Base-by-base conservation (phyloP, 352 stramenopile genomes). In the Phytopythium kandeliae region DNA sequence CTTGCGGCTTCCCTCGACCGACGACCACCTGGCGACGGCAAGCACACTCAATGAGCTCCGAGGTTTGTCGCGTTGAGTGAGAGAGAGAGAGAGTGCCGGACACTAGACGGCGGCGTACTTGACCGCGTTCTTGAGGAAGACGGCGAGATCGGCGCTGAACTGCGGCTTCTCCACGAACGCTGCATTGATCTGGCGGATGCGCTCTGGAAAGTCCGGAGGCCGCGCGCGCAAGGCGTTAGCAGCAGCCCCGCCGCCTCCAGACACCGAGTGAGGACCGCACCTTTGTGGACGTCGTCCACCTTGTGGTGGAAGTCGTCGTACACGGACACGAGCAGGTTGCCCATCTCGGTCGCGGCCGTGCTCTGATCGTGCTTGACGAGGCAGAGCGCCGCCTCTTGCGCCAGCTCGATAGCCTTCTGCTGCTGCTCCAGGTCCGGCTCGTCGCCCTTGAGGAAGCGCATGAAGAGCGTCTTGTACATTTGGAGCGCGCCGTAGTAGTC, bases 381-480 rank as follows among this genome's bases (percentile, higher is more conserved):
- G 44, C 68, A 69, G 10, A 91, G 67, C 49, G 84, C 53, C 11
- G 80, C 82, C 8, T 89, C 69, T 24, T 85, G 66, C 21, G 81
- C 76, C 55, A 93, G 60, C 13, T 80, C 69, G 28, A 75, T 66
- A 22, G 78, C 80, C 46, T 84, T 77, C 40, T 82, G 53, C 55
- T 90, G 84, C 54, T 85, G 71, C 26, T 63, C 62, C 8, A 45
- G 44, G 45, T 67, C 70, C 25, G 69, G 70, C 24, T 67, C 60
- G 50, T 92, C 82, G 54, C 77, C 79, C 53, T 92, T 89, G 58
- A 92, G 77, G 48, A 78, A 71, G 34, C 85, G 84, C 74, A 88
- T 93, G 63, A 90, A 93, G 17, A 96, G 69, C 58, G 83, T 93
- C 75, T 93, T 92, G 75, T 96, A 96, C 81, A 94, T 89, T 59